A percentile compares a stretch with the other conserved stretches of the same genome.
Conservation (phyloP, 1,139 yeast species). For the Insectozyma bohioensis region DNA sequence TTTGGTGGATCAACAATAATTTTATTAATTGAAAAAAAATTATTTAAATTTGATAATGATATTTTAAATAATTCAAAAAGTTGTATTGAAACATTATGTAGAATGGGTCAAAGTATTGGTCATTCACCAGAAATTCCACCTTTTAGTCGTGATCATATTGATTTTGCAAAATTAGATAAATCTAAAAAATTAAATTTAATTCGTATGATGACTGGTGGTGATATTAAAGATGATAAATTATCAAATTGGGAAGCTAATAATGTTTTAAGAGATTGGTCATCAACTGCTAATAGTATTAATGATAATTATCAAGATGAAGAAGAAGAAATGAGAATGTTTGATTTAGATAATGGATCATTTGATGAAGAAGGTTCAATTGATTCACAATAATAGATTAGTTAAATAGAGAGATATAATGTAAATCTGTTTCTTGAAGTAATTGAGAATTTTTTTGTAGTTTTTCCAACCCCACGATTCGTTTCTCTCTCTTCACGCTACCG, state of each 20-base stretch:
- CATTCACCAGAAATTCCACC: constrained; percentile 58
- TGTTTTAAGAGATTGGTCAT: constrained; percentile 20
- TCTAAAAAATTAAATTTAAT: constrained; percentile 54
- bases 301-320: neutral
- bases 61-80: constrained; percentile 63
- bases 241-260: constrained; percentile 41
- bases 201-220: constrained; percentile 62
- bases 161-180: constrained; percentile 48
- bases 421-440: too few relatives aligned
- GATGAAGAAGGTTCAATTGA: constrained; percentile 15
- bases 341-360: constrained; percentile 16
- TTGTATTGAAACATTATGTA: constrained; percentile 75
- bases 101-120: constrained; percentile 92
- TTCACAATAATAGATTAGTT: neutral
- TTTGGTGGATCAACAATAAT: constrained; percentile 94
- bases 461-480: too few relatives aligned
- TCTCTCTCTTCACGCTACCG: too few relatives aligned
- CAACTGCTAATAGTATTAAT: too few relatives aligned
- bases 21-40: constrained; percentile 42
- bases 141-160: constrained; percentile 46
- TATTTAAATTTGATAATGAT: constrained; percentile 68
- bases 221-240: constrained; percentile 28
- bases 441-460: too few relatives aligned
- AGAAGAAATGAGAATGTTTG: constrained; percentile 11
- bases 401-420: too few relatives aligned